Evolutionary conservation across 1,284 basidiomycete species (phyloP).

Genomic region (Microbotryum saponariae): DNA sequence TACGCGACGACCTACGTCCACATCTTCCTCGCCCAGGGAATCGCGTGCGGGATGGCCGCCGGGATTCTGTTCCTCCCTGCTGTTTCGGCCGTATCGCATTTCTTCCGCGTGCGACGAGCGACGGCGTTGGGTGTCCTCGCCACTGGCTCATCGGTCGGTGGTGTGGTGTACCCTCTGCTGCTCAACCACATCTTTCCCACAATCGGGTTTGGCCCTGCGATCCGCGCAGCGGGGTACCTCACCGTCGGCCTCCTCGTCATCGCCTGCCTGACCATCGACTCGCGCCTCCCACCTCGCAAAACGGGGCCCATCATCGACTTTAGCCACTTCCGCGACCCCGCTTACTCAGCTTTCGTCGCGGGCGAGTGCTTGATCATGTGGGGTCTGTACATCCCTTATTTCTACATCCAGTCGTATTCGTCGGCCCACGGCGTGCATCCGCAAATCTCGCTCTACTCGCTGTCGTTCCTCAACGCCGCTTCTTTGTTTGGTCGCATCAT

Average conservation of each 20-base stretch:
- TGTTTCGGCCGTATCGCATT: slow-evolving; percentile 31
- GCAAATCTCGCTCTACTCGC: slow-evolving; percentile 31
- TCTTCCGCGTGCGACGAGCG: slow-evolving; percentile 30
- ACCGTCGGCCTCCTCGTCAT: slow-evolving; percentile 26
- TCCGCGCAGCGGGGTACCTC: slow-evolving; percentile 22
- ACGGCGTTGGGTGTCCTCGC: slow-evolving; percentile 33
- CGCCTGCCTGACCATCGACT: slow-evolving; percentile 24
- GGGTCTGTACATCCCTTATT: slow-evolving; percentile 31
- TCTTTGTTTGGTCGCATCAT: slow-evolving; percentile 33
- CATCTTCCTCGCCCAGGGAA: slow-evolving; percentile 31
- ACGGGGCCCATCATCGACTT: slow-evolving; percentile 27
- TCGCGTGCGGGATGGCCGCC: slow-evolving; percentile 25
- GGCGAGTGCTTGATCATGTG: slow-evolving; percentile 34
- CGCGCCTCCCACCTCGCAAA: slow-evolving; percentile 31
- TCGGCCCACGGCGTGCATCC: slow-evolving; percentile 32
- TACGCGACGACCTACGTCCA: slow-evolving; percentile 23
- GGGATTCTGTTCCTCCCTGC: slow-evolving; percentile 34
- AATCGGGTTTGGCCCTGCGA: slow-evolving; percentile 21
- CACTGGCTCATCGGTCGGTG: slow-evolving; percentile 30
- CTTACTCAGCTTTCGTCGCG: slow-evolving; percentile 31
- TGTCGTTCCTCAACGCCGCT: slow-evolving; percentile 34
- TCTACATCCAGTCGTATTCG: slow-evolving; percentile 30
- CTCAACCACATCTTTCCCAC: slow-evolving; percentile 19
- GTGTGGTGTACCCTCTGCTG: slow-evolving; percentile 22
- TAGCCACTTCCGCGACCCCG: slow-evolving; percentile 21